These are phyloP conservation scores for Pyrus communis DNA, from an alignment of 306 rosid species.

Conservation along the genomic window DNA sequence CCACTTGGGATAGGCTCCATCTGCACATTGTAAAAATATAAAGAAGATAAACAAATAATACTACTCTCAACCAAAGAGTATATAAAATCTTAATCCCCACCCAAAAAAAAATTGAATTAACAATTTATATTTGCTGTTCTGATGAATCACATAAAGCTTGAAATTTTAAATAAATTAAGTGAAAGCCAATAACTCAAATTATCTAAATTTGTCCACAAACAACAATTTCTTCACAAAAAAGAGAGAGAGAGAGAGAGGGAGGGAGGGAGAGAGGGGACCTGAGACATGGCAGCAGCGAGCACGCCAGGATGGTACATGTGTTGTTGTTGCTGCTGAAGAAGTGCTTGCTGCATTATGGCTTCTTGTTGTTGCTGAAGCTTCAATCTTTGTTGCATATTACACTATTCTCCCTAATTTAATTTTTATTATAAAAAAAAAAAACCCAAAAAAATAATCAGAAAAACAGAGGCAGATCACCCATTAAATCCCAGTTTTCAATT, in stretches of 20 bases:
- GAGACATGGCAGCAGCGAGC: conserved; percentile 70
- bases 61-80: background rate
- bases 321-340: conserved; percentile 70
- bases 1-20: conserved; percentile 95
- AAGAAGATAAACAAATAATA: conserved; percentile 18
- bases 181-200: background rate
- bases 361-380: conserved; percentile 45
- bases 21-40: conserved; percentile 58
- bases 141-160: background rate
- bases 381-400: conserved; percentile 63
- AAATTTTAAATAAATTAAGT: background rate
- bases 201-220: background rate
- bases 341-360: conserved; percentile 68
- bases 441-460: background rate
- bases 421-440: background rate
- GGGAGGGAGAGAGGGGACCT: conserved; percentile 17
- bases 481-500: conserved; percentile 9
- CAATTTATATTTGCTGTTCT: background rate
- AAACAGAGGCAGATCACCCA: conserved; percentile 10
- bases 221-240: background rate
- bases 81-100: background rate
- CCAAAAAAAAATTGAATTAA: background rate
- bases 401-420: background rate
- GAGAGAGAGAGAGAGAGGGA: background rate
- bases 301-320: conserved; percentile 72